Percentiles rank a stretch among this genome's conserved stretches.
Evolutionary conservation across 108 stramenopile species (phyloP).

Genomic region (Chaetoceros muelleri): DNA sequence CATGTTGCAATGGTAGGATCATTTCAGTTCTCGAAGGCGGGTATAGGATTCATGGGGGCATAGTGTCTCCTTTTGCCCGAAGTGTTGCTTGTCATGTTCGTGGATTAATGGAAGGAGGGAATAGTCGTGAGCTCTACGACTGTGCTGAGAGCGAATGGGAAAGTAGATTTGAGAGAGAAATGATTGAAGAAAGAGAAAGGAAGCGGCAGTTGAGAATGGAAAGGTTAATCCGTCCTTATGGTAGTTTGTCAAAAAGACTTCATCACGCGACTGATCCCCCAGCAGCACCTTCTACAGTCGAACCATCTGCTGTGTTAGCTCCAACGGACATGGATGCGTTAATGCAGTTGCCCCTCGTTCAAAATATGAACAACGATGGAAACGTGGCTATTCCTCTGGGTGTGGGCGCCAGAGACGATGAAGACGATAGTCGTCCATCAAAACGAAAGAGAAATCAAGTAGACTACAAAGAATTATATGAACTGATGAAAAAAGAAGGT

Average conservation of each 20-base stretch:
- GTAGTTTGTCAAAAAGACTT: conserved; percentile 19
- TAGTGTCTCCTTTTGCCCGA: conserved; percentile 81
- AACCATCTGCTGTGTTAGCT: conserved; percentile 4
- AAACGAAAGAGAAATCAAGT: conserved; percentile 71
- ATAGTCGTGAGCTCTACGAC: conserved; percentile 65
- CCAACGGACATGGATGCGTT: conserved; percentile 9
- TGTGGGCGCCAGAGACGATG: conserved; percentile 19
- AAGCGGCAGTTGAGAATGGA: conserved; percentile 72
- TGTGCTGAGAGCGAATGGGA: conserved; percentile 73
- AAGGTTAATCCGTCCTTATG: conserved; percentile 22
- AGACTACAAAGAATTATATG: conserved; percentile 73
- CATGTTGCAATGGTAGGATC: conserved; percentile 88
- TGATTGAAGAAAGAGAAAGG: conserved; percentile 76
- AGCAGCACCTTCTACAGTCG: conserved; percentile 6
- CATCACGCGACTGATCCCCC: background rate
- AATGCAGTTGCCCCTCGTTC: conserved; percentile 11
- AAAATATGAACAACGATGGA: conserved; percentile 14
- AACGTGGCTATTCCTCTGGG: conserved; percentile 29
- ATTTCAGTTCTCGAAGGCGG: conserved; percentile 95
- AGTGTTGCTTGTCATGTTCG: conserved; percentile 82
- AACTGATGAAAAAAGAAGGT: conserved; percentile 78
- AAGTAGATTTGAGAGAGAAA: conserved; percentile 68
- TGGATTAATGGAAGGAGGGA: conserved; percentile 71
- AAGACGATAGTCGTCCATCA: conserved; percentile 35
- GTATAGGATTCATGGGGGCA: conserved; percentile 91